A percentile compares a stretch with the other conserved stretches of the same genome.
These are phyloP conservation scores for Alternaria brassicae DNA, from an alignment of 2,329 filamentous ascomycete species.

Conservation along the genomic window DNA sequence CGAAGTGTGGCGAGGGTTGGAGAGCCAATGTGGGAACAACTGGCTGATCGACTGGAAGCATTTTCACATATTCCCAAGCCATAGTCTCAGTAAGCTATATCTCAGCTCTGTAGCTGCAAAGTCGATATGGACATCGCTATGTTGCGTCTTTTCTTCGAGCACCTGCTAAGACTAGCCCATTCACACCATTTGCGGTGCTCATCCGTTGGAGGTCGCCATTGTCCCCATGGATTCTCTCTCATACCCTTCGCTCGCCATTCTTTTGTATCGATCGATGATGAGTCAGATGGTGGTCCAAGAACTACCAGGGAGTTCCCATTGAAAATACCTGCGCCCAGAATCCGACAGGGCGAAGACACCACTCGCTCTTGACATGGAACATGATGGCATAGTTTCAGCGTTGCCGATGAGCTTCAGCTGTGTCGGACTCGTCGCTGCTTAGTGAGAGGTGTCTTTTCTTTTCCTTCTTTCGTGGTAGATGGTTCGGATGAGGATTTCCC, in stretches of 20 bases:
- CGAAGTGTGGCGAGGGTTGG: slow-evolving; percentile 77
- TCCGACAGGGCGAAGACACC: not conserved
- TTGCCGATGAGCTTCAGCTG: not conserved
- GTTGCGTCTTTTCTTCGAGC: not conserved
- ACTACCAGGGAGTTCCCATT: not conserved
- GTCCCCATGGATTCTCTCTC: not conserved
- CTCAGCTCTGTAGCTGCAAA: not conserved
- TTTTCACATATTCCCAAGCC: not conserved
- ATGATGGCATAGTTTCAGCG: not conserved
- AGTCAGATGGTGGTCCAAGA: not conserved
- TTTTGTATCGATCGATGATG: not conserved
- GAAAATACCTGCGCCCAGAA: not conserved
- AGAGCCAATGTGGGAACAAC: slow-evolving; percentile 76
- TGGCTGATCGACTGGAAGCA: slow-evolving; percentile 78
- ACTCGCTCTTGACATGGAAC: too few relatives aligned
- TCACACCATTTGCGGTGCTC: not conserved
- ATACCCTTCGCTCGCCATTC: not conserved
- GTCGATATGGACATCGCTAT: not conserved
- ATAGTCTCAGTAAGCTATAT: not conserved
- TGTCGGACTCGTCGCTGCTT: not conserved
- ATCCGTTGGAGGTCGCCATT: not conserved
- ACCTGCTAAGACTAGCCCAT: too few relatives aligned
- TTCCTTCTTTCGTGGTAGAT: slow-evolving; percentile 35
- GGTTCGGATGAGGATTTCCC: slow-evolving; percentile 46
- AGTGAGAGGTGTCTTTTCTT: not conserved